Evolutionary conservation across 1,139 yeast genomes (phyloP), one percentile per base, ranked within the genome.

Genomic region (Hanseniaspora gamundiae): DNA sequence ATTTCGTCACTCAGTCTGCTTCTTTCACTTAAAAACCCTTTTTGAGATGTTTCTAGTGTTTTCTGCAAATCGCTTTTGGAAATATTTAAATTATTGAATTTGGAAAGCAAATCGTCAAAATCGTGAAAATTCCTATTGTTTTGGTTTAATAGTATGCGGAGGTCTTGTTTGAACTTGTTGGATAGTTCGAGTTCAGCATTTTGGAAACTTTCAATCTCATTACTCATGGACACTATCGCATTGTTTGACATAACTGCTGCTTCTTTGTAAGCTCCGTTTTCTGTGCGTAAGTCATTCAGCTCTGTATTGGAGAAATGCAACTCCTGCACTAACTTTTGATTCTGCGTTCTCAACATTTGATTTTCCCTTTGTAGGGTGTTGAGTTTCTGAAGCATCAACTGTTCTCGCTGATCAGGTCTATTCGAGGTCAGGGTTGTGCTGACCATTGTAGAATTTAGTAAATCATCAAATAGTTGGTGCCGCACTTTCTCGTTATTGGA

Each of bases 1-100:
- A 78, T 66, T 47, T 80, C 82, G 11, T 66, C 65, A 46, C 70
- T 73, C 31, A 74, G 66, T 2, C 60, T 51, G 39, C 68, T 67
- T 4, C 80, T 65, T 53, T 80, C 88, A 30, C 67, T 66, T 2
- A 69, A 64, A 49, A 73, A 73, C 44, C 80, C 86, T 3, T 61
- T 56, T 50, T 82, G 88, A 49, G 80, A 73, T 22, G 78, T 70
- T 1, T 79, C 63, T 74, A 81, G 69, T 52, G 81, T 81, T 8
- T 80, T 20, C 31, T 42, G 24, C n/a, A 55, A 38, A 16, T 43
- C 46, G 17, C 46, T 45, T 10, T 45, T 47, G 16, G 44, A 17
- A 2, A 11, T 19, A 10, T 40, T 45, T 29, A 49, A 42, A 11
- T 48, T 42, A 6, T 42, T 44, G n/a, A 42, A 46, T 9, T 48